These are phyloP conservation scores for Lipomyces japonicus DNA, from an alignment of 805 yeast species.

Conservation along the genomic window DNA sequence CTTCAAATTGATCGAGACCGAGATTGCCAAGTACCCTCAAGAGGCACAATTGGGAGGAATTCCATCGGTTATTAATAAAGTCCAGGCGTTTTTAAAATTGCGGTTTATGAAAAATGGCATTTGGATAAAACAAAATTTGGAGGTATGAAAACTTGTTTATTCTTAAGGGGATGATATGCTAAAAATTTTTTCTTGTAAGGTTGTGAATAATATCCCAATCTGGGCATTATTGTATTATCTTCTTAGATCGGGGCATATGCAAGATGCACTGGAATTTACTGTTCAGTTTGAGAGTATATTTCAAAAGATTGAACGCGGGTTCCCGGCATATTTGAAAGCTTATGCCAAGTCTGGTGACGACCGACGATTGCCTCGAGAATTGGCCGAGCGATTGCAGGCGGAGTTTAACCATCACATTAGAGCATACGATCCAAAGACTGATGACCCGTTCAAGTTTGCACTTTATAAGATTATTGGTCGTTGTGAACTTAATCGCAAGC, in stretches of 20 bases:
- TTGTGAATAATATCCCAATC: conserved; percentile 81
- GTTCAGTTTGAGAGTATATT: conserved; percentile 63
- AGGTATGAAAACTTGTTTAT: conserved; percentile 29
- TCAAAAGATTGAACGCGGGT: conserved; percentile 78
- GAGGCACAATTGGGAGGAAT: conserved; percentile 58
- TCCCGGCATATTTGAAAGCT: conserved; percentile 72
- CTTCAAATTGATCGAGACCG: conserved; percentile 63
- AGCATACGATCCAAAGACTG: conserved; percentile 51
- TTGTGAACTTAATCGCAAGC: conserved; percentile 68
- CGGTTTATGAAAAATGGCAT: conserved; percentile 44
- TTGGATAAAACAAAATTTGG: conserved; percentile 53
- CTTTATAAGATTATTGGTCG: conserved; percentile 91
- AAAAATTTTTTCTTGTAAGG: conserved; percentile 10
- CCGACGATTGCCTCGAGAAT: conserved; percentile 54
- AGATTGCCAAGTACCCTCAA: conserved; percentile 50
- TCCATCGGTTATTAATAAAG: conserved; percentile 69
- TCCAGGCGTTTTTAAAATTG: conserved; percentile 57
- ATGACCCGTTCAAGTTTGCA: conserved; percentile 87
- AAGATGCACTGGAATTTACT: conserved; percentile 73
- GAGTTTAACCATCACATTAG: conserved; percentile 86
- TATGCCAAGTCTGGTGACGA: conserved; percentile 56
- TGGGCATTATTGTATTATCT: conserved; percentile 90
- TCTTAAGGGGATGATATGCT: background rate
- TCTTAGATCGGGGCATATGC: conserved; percentile 73
- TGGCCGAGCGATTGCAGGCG: conserved; percentile 62